Evolutionary conservation across 768 basidiomycete species (phyloP).

Genomic region (Mycena haematopus): DNA sequence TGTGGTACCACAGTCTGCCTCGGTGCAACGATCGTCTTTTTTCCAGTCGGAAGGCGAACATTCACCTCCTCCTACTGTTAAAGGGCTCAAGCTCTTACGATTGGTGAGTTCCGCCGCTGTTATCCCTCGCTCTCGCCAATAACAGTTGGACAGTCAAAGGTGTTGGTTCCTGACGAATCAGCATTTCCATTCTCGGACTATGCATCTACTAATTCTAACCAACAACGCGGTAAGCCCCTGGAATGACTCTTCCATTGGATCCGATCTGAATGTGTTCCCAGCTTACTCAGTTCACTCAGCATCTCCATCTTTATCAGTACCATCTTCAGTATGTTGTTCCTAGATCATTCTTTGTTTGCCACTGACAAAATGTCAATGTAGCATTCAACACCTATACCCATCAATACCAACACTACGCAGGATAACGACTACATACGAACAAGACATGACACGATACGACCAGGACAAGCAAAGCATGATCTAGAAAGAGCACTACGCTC

Average conservation of each 20-base stretch:
- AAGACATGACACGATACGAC: constrained; percentile 1
- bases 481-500: constrained; percentile 21
- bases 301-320: constrained; percentile 27
- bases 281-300: constrained; percentile 21
- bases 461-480: constrained; percentile 7
- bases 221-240: constrained; percentile 20
- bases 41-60: constrained; percentile 31
- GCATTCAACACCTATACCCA: constrained; percentile 27
- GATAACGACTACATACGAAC: constrained; percentile 26
- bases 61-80: constrained; percentile 28
- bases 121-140: not conserved
- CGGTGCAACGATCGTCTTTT: constrained; percentile 10
- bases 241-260: not conserved
- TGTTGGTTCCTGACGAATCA: constrained; percentile 20
- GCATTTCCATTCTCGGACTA: constrained; percentile 22
- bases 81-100: constrained; percentile 53
- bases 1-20: constrained; percentile 23
- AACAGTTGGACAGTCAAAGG: constrained; percentile 11
- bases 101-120: constrained; percentile 43
- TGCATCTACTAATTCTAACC: constrained; percentile 2
- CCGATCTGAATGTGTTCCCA: constrained; percentile 1
- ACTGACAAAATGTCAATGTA: constrained; percentile 2
- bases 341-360: not conserved
- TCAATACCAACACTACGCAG: constrained; percentile 21
- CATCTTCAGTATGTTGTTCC: constrained; percentile 19